These are phyloP conservation scores for Juglanconis sp. DNA, from an alignment of 2,329 filamentous ascomycete species.

Conservation along the genomic window DNA sequence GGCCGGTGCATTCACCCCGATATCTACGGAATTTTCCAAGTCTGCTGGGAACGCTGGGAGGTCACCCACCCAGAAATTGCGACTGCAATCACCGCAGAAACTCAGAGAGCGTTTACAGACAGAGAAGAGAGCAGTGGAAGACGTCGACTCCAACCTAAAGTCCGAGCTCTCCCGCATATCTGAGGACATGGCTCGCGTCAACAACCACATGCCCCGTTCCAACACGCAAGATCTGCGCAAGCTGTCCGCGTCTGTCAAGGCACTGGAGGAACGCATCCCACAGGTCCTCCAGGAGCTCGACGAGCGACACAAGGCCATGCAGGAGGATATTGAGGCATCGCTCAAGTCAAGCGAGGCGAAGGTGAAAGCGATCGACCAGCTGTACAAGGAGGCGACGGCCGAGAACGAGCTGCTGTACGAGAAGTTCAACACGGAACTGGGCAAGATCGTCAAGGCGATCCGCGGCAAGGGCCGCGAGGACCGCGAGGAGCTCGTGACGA, in stretches of 20 bases:
- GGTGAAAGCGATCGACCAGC: conserved; percentile 76
- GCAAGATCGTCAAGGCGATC: conserved; percentile 74
- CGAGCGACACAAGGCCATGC: conserved; percentile 60
- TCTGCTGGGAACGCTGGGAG: conserved; percentile 38
- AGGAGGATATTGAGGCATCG: conserved; percentile 68
- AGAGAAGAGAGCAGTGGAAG: conserved; percentile 72
- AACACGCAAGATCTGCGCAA: conserved; percentile 43
- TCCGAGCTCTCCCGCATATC: conserved; percentile 77
- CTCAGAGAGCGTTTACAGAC: conserved; percentile 80
- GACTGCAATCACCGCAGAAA: conserved; percentile 69
- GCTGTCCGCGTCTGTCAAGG: conserved; percentile 56
- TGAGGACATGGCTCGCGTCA: conserved; percentile 68
- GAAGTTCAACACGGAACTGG: conserved; percentile 86
- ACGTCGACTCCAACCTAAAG: conserved; percentile 66
- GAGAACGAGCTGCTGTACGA: conserved; percentile 94
- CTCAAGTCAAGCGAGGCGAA: conserved; percentile 74
- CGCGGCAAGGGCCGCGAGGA: conserved; percentile 71
- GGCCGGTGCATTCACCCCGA: conserved; percentile 25
- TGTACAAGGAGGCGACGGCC: conserved; percentile 81
- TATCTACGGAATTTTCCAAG: conserved; percentile 19
- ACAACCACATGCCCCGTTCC: conserved; percentile 35
- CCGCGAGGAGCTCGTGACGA: conserved; percentile 71
- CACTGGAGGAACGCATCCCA: conserved; percentile 67
- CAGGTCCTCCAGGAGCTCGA: conserved; percentile 56
- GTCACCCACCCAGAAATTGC: conserved; percentile 47